phyloP scores from a whole-genome alignment of 352 stramenopile genomes.

The Discostella stelligera region DNA sequence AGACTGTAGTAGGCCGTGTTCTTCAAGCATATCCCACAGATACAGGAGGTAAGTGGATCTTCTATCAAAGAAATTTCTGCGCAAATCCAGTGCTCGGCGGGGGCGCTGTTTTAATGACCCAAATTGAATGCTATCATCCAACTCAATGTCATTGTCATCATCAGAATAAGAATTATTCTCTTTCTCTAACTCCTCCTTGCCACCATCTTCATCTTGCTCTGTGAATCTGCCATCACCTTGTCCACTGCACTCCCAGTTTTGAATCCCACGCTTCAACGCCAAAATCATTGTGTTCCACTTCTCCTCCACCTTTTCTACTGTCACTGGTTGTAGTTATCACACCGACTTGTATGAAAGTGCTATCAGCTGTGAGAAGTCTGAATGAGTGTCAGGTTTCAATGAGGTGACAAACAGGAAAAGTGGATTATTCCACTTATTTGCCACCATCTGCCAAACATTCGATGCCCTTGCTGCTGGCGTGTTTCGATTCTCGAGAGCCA shows the following conservation, averaged over 20 bases:
- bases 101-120: background rate
- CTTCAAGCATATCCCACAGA: background rate
- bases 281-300: constrained; percentile 19
- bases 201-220: background rate
- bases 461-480: background rate
- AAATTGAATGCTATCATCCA: background rate
- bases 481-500: constrained; percentile 4
- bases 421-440: background rate
- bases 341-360: background rate
- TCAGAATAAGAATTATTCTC: background rate
- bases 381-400: background rate
- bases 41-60: background rate
- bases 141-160: background rate
- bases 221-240: constrained; percentile 4
- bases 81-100: background rate
- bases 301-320: constrained; percentile 5
- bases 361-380: background rate
- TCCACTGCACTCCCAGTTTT: constrained; percentile 5
- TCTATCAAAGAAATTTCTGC: constrained; percentile 2
- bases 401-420: background rate
- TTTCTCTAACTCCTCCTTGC: background rate
- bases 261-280: background rate
- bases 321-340: background rate
- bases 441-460: background rate
- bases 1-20: too few relatives aligned